A percentile compares a stretch with the other conserved stretches of the same genome.
These are phyloP conservation scores for Hypoxylon sp. DNA, from an alignment of 2,329 filamentous ascomycete genomes.

Conservation along the genomic window DNA sequence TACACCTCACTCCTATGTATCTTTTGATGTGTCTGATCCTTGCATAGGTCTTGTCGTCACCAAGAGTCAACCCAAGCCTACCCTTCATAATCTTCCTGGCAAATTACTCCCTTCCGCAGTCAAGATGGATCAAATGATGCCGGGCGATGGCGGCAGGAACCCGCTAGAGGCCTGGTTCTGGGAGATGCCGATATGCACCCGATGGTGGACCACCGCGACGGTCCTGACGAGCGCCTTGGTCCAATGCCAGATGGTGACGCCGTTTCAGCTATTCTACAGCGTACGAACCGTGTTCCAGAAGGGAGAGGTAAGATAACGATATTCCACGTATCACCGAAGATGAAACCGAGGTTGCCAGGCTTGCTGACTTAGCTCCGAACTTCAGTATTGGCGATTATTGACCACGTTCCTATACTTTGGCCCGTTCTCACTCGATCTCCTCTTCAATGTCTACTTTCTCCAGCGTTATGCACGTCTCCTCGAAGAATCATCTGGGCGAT, in stretches of 20 bases:
- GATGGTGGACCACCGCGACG: conserved; percentile 97
- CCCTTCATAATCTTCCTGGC: background rate
- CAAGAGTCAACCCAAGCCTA: background rate
- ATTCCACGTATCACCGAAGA: background rate
- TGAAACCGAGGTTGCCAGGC: conserved; percentile 3
- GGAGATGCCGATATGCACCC: conserved; percentile 96
- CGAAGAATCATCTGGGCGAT: conserved; percentile 93
- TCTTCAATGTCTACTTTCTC: conserved; percentile 99
- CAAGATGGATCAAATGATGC: conserved; percentile 71
- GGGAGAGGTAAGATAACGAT: conserved; percentile 77
- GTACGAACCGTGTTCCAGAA: conserved; percentile 92
- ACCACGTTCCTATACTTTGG: conserved; percentile 99
- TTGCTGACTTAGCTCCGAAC: conserved; percentile 19
- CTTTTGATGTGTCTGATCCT: conserved; percentile 6
- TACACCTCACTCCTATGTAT: conserved; percentile 19
- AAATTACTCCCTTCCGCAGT: background rate
- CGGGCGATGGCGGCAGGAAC: conserved; percentile 71
- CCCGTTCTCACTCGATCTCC: conserved; percentile 90
- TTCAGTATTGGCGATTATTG: conserved; percentile 93
- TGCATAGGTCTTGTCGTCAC: background rate
- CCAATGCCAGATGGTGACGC: conserved; percentile 91
- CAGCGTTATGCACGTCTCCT: conserved; percentile 95
- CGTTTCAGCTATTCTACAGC: conserved; percentile 98
- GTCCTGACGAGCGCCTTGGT: conserved; percentile 89
- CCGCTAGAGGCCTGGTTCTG: conserved; percentile 98